Conservation (phyloP, 306 rosid species). For the Dryas octopetala region DNA sequence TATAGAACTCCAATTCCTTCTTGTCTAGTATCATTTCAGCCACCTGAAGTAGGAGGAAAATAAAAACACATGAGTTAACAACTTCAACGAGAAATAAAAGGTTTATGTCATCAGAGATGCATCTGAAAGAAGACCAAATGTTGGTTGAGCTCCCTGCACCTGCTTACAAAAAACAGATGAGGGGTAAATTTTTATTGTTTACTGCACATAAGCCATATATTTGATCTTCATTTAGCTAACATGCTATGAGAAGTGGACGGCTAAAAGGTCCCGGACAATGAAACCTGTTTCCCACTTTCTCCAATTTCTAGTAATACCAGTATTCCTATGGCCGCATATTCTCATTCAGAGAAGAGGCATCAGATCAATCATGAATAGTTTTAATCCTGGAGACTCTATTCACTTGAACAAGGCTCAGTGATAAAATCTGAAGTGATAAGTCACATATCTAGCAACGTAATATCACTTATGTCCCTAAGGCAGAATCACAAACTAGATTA, state of each 20-base stretch:
- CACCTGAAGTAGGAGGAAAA: slow-evolving; percentile 38
- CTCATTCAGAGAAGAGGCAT: not conserved
- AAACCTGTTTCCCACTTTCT: not conserved
- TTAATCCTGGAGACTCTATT: no score
- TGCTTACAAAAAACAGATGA: not conserved
- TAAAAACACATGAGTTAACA: not conserved
- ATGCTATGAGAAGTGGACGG: not conserved
- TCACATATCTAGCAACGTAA: not conserved
- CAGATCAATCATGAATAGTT: no score
- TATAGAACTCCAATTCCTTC: slow-evolving; percentile 81
- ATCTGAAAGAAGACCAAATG: not conserved
- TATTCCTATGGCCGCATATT: not conserved
- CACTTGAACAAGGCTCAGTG: no score
- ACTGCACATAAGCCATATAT: not conserved
- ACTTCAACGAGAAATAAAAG: not conserved
- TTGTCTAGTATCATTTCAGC: slow-evolving; percentile 67
- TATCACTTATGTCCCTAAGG: not conserved
- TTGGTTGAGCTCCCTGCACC: not conserved
- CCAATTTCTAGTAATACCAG: not conserved
- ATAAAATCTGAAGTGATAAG: not conserved
- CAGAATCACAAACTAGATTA: not conserved
- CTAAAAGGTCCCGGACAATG: not conserved
- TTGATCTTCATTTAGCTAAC: not conserved
- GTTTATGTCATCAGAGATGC: not conserved
- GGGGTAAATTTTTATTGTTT: not conserved